Conservation (phyloP, 2,329 filamentous ascomycete genomes). For the Pseudogymnoascus sp. region DNA sequence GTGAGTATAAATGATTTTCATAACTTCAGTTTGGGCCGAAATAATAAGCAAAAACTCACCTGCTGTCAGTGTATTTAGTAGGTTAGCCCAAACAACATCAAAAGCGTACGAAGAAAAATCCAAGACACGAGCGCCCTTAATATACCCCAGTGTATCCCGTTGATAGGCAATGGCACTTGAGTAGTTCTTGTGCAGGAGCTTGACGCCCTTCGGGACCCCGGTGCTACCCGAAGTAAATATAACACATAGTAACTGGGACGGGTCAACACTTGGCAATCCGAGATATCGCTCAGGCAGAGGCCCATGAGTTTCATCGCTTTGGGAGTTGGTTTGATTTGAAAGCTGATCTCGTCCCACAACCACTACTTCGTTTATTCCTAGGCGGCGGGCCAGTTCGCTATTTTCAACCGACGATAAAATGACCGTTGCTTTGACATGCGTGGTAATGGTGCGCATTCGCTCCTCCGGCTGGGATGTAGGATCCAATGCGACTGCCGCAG, state of each 20-base stretch:
- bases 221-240: conserved; percentile 16
- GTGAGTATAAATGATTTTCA: background rate
- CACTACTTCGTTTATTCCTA: background rate
- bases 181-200: conserved; percentile 7
- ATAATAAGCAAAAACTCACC: background rate
- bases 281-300: background rate
- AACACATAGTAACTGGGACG: background rate
- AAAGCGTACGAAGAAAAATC: conserved; percentile 17
- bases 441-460: conserved; percentile 12
- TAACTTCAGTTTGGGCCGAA: background rate
- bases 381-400: background rate
- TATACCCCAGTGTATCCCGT: background rate
- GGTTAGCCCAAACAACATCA: conserved; percentile 17
- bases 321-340: background rate
- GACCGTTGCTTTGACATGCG: background rate
- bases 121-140: conserved; percentile 2
- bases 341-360: background rate
- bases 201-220: conserved; percentile 16
- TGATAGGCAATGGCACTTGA: background rate
- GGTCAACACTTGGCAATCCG: background rate
- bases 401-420: conserved; percentile 5
- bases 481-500: conserved; percentile 28
- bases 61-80: conserved; percentile 14
- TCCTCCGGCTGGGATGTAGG: conserved; percentile 24
- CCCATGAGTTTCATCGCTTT: background rate